Evolutionary conservation across 805 yeast genomes (phyloP).

Genomic region (Metschnikowia kunwiensis): DNA sequence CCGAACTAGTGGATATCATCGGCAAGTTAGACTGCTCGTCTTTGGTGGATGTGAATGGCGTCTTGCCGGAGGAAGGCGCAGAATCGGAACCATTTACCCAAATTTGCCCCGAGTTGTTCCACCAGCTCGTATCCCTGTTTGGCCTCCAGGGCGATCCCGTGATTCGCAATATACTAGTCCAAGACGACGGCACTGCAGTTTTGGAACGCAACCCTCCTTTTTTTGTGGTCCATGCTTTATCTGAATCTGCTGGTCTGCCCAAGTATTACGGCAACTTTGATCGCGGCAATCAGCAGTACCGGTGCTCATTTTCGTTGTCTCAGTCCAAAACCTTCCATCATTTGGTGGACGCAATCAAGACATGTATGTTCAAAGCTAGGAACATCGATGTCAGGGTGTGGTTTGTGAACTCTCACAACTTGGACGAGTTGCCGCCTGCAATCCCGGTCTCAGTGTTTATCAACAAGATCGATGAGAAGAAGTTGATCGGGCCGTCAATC

Average conservation of each 20-base stretch:
- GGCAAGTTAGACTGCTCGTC: conserved; percentile 48
- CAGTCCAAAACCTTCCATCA: conserved; percentile 34
- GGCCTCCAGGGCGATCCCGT: conserved; percentile 44
- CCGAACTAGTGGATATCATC: conserved; percentile 27
- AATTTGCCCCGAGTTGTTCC: conserved; percentile 45
- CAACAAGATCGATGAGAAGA: conserved; percentile 28
- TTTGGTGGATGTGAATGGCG: conserved; percentile 45
- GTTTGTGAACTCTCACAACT: conserved; percentile 30
- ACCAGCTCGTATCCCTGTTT: conserved; percentile 50
- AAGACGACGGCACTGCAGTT: conserved; percentile 26
- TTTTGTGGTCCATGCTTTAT: conserved; percentile 34
- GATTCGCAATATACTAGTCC: conserved; percentile 27
- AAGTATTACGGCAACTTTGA: conserved; percentile 4
- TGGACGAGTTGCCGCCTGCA: conserved; percentile 22
- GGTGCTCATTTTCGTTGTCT: conserved; percentile 23
- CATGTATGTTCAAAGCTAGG: conserved; percentile 21
- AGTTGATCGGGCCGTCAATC: conserved; percentile 26
- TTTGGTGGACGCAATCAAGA: conserved; percentile 27
- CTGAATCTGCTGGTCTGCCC: conserved; percentile 16
- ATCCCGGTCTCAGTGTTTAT: conserved; percentile 28
- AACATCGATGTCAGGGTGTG: conserved; percentile 30
- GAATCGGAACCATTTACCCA: conserved; percentile 22
- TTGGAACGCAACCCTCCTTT: conserved; percentile 38
- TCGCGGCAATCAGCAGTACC: conserved; percentile 7
- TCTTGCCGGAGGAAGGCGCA: conserved; percentile 30